These are phyloP conservation scores for Lolium multiflorum DNA, from an alignment of 176 grass and related monocot genomes.

Conservation along the genomic window DNA sequence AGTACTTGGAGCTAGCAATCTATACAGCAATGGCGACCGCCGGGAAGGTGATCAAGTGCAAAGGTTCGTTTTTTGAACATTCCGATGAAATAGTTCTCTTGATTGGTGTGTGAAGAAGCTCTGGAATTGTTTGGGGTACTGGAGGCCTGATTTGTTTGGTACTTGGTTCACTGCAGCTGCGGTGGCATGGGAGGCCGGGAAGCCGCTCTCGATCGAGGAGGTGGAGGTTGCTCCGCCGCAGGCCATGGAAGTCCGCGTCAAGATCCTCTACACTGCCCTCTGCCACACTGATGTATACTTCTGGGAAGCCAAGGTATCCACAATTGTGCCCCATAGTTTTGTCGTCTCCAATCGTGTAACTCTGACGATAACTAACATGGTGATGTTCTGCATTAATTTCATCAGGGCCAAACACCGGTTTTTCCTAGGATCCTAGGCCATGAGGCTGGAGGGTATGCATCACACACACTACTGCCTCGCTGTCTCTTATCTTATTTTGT, in stretches of 20 bases:
- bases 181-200: slow-evolving; percentile 90
- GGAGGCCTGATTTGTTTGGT: not conserved
- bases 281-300: slow-evolving; percentile 97
- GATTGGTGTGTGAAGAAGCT: too few species aligned
- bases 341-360: too few species aligned
- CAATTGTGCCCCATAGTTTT: too few species aligned
- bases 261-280: slow-evolving; percentile 84
- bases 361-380: too few species aligned
- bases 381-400: not conserved
- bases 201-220: slow-evolving; percentile 84
- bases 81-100: too few species aligned
- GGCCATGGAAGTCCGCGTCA: slow-evolving; percentile 87
- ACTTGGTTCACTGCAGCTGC: slow-evolving; percentile 55
- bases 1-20: not conserved
- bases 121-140: too few species aligned
- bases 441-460: slow-evolving; percentile 83
- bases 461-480: not conserved
- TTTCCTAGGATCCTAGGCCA: slow-evolving; percentile 91
- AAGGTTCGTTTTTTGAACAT: slow-evolving; percentile 35
- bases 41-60: slow-evolving; percentile 88
- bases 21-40: slow-evolving; percentile 61
- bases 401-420: slow-evolving; percentile 83
- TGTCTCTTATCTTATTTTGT: not conserved
- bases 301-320: slow-evolving; percentile 86
- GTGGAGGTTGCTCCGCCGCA: slow-evolving; percentile 91